Evolutionary conservation across 352 stramenopile species (phyloP), one percentile per base, ranked within the genome.

Genomic region (Phytophthora fragariaefolia): DNA sequence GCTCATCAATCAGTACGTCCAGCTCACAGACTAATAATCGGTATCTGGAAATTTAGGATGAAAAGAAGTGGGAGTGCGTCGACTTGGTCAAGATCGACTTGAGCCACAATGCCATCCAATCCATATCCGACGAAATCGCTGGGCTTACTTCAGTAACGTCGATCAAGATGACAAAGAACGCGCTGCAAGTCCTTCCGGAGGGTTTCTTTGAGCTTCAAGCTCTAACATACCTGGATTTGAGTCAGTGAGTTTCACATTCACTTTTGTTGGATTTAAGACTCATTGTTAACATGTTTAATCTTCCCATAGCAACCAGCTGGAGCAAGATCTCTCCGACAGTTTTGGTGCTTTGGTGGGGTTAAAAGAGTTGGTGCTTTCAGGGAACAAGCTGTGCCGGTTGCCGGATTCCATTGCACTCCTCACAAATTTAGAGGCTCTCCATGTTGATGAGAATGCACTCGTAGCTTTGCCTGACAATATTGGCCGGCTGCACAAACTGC

Each of bases 61-160:
- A 95, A 59, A 92, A 93, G 60, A 88, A 84, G 51, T 95, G 87
- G 87, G 87, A 95, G 61, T 95, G 87, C 57, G 81, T 93, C 23
- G 87, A 93, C 58, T 58, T 95, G 36, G 48, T 90, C 38, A 95
- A 92, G 70, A 78, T 93, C 27, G 87, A 95, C 43, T 61, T 95
- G 53, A 95, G 87, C 49, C 87, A 93, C 68, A 93, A 95, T 59
- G 67, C 76, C 0, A 93, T 95, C 56, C 38, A 70, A 1, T 66
- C 57, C 10, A 74, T 95, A 40, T 73, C 71, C 18, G 73, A 84
- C 32, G 83, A 91, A 27, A 84, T 95, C 22, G 71, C 58, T 10
- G 72, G 10, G 18, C 58, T 95, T 9, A 69, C 71, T 24, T 80
- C 82, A 1, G 66, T 93, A 26, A 80, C 66, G 17, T 88, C 71